Evolutionary conservation across 83 land plant species (phyloP).

Genomic region (Thuja plicata): DNA sequence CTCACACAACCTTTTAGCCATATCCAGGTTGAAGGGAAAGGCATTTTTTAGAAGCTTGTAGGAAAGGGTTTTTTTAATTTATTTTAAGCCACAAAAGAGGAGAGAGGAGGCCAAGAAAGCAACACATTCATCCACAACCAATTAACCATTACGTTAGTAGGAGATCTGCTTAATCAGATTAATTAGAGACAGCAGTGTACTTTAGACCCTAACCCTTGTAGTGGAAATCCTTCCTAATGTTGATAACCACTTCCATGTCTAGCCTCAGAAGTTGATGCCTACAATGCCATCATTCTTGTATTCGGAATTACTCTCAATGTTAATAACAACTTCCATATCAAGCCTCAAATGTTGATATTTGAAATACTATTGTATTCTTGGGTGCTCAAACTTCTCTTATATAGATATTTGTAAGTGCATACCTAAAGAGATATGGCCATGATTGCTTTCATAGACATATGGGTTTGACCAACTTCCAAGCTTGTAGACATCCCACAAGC

Average conservation of each 20-base stretch:
- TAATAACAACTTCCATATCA: neutral
- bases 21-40: too few relatives aligned
- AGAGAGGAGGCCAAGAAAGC: too few relatives aligned
- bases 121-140: too few relatives aligned
- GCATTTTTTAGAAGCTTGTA: too few relatives aligned
- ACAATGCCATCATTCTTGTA: neutral
- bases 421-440: neutral
- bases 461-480: neutral
- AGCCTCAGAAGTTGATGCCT: neutral
- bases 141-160: too few relatives aligned
- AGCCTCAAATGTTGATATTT: neutral
- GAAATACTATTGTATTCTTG: neutral
- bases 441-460: neutral
- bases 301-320: neutral
- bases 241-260: neutral
- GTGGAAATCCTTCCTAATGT: neutral
- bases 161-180: neutral
- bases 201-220: neutral
- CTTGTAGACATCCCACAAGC: neutral
- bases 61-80: too few relatives aligned
- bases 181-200: neutral
- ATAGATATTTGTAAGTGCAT: neutral
- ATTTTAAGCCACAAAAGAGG: too few relatives aligned
- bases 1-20: too few relatives aligned
- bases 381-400: neutral